phyloP scores from a whole-genome alignment of 441 rosid species.

The Pelargonium australe region DNA sequence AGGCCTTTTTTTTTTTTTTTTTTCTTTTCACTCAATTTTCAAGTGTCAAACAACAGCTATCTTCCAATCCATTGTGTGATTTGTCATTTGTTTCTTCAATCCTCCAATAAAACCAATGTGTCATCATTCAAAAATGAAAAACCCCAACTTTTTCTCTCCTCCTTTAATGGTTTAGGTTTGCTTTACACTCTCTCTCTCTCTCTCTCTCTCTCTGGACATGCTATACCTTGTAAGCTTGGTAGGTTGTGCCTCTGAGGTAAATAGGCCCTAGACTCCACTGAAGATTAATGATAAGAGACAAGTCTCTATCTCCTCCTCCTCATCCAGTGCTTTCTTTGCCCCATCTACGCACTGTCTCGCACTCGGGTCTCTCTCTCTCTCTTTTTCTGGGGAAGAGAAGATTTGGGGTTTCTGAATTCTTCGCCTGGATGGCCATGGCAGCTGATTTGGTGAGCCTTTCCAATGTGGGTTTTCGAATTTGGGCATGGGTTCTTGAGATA shows the following conservation, averaged over 20 bases:
- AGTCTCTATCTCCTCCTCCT: constrained; percentile 24
- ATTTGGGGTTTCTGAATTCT: constrained; percentile 21
- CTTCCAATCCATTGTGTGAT: constrained; percentile 27
- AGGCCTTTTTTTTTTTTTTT: not conserved
- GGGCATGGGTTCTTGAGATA: constrained; percentile 26
- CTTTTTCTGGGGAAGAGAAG: constrained; percentile 20
- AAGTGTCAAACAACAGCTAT: constrained; percentile 19
- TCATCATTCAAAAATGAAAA: constrained; percentile 24
- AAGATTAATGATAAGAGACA: constrained; percentile 32
- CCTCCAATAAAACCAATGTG: constrained; percentile 26
- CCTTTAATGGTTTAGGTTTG: constrained; percentile 37
- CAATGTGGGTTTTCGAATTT: constrained; percentile 27
- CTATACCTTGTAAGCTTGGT: constrained; percentile 41
- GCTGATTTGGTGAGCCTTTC: constrained; percentile 20
- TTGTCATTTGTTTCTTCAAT: constrained; percentile 22
- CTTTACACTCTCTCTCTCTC: constrained; percentile 9
- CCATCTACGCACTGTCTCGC: constrained; percentile 11
- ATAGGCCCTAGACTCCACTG: constrained; percentile 74
- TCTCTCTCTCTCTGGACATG: constrained; percentile 22
- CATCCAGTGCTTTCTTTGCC: constrained; percentile 34
- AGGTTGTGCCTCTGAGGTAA: constrained; percentile 48
- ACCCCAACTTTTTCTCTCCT: constrained; percentile 15
- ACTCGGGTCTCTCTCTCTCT: constrained; percentile 8
- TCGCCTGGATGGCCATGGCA: not conserved
- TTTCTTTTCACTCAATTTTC: not conserved